Conservation (phyloP, 192 early-diverging fungal species). For the Linnemannia schmuckeri region DNA sequence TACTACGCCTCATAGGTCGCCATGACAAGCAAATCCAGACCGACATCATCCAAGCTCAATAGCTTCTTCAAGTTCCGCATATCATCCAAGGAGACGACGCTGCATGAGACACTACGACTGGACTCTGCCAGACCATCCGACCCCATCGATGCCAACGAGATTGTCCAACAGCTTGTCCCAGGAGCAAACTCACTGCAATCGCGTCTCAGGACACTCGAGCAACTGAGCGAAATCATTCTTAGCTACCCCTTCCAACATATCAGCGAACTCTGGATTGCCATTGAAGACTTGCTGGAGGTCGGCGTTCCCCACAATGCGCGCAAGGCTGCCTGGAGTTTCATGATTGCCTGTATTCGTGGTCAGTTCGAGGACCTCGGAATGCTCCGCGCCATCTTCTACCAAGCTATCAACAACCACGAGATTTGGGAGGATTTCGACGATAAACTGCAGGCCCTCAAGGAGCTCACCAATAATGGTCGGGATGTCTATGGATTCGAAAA, state of each 20-base stretch:
- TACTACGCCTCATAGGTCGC: background rate
- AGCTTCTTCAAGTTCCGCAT: conserved; percentile 50
- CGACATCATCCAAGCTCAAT: conserved; percentile 44
- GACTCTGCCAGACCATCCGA: conserved; percentile 49
- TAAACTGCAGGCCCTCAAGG: conserved; percentile 61
- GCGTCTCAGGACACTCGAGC: conserved; percentile 63
- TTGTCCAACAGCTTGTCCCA: conserved; percentile 60
- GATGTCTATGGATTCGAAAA: conserved; percentile 72
- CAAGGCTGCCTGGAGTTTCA: conserved; percentile 68
- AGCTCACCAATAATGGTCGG: conserved; percentile 66
- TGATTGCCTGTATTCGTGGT: conserved; percentile 68
- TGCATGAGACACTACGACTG: conserved; percentile 43
- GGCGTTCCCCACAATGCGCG: conserved; percentile 64
- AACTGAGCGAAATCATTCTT: conserved; percentile 60
- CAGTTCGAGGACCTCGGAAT: conserved; percentile 71
- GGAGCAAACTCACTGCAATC: conserved; percentile 48
- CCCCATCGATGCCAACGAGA: conserved; percentile 66
- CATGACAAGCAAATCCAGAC: conserved; percentile 30
- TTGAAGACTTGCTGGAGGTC: conserved; percentile 61
- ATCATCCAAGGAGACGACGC: conserved; percentile 35
- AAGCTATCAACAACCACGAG: conserved; percentile 61
- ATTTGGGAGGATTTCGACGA: conserved; percentile 67
- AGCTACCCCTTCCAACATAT: conserved; percentile 66
- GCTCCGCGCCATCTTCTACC: conserved; percentile 67
- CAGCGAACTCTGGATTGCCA: conserved; percentile 66